phyloP scores from a whole-genome alignment of 2,329 filamentous ascomycete genomes.

The Pyricularia sp. region DNA sequence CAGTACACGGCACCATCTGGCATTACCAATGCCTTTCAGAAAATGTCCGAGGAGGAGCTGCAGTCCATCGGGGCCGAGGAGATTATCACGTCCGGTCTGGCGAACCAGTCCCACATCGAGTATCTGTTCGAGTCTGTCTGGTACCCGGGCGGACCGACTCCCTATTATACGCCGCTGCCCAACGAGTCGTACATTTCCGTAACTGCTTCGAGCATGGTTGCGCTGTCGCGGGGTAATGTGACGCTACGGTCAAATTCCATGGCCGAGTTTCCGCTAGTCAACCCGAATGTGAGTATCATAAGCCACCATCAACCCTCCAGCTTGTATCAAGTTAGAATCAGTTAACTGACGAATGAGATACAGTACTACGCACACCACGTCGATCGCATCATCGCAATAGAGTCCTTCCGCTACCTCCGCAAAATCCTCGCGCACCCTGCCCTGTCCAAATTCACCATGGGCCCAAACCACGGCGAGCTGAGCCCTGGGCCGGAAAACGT shows the following conservation, averaged over 20 bases:
- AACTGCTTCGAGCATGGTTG: conserved; percentile 15
- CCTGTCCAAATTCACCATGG: conserved; percentile 15
- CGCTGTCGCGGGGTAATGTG: conserved; percentile 14
- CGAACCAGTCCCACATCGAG: conserved; percentile 17
- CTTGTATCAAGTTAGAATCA: too few species aligned
- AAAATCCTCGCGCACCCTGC: conserved; percentile 17
- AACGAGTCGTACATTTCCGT: conserved; percentile 18
- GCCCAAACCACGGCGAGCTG: conserved; percentile 19
- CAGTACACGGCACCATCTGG: conserved; percentile 5
- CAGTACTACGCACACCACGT: conserved; percentile 17
- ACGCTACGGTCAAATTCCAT: conserved; percentile 13
- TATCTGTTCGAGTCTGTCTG: conserved; percentile 18
- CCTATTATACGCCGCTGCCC: conserved; percentile 14
- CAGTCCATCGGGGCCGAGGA: conserved; percentile 7
- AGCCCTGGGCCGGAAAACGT: conserved; percentile 19
- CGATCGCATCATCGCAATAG: conserved; percentile 21
- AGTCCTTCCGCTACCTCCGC: conserved; percentile 22
- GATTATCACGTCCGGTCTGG: conserved; percentile 13
- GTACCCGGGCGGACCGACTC: conserved; percentile 18
- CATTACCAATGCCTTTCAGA: conserved; percentile 6
- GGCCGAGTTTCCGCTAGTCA: conserved; percentile 13
- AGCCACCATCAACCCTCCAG: too few species aligned
- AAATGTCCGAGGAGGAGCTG: conserved; percentile 5
- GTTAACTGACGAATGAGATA: neutral
- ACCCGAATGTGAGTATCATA: conserved; percentile 13